These are phyloP conservation scores for Candida labiduridarum DNA, from an alignment of 1,139 yeast genomes.

Conservation along the genomic window DNA sequence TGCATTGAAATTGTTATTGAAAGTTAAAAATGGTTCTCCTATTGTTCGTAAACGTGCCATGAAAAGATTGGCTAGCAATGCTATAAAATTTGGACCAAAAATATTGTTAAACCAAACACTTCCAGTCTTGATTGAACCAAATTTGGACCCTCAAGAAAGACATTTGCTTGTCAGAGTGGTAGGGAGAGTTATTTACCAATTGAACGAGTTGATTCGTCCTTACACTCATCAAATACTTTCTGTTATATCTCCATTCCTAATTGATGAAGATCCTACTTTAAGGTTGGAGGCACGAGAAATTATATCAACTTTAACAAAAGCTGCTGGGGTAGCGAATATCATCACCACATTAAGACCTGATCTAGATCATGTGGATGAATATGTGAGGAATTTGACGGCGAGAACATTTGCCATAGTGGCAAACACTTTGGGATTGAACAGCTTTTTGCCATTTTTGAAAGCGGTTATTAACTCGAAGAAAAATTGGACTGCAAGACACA, in stretches of 20 bases:
- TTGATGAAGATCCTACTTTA: conserved; percentile 76
- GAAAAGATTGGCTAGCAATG: conserved; percentile 66
- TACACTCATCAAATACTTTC: conserved; percentile 71
- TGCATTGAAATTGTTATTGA: conserved; percentile 64
- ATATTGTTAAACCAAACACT: conserved; percentile 67
- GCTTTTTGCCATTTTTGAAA: conserved; percentile 73
- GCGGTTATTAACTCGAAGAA: conserved; percentile 83
- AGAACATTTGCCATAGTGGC: conserved; percentile 87
- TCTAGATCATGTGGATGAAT: conserved; percentile 81
- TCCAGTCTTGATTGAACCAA: conserved; percentile 73
- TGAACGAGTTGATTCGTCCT: conserved; percentile 71
- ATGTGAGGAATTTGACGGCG: conserved; percentile 75
- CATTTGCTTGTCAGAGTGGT: conserved; percentile 78
- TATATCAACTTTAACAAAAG: conserved; percentile 70
- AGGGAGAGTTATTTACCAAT: conserved; percentile 65
- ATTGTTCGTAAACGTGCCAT: conserved; percentile 69
- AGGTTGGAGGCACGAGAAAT: conserved; percentile 82
- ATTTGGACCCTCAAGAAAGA: conserved; percentile 80
- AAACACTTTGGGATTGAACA: conserved; percentile 71
- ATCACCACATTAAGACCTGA: conserved; percentile 79
- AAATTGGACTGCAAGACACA: conserved; percentile 85
- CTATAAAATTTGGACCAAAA: conserved; percentile 69
- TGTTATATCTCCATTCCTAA: conserved; percentile 76
- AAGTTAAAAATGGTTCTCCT: conserved; percentile 79
- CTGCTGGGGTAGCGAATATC: conserved; percentile 82